Evolutionary conservation across 441 rosid species (phyloP).

Genomic region (Pelargonium citronellum): DNA sequence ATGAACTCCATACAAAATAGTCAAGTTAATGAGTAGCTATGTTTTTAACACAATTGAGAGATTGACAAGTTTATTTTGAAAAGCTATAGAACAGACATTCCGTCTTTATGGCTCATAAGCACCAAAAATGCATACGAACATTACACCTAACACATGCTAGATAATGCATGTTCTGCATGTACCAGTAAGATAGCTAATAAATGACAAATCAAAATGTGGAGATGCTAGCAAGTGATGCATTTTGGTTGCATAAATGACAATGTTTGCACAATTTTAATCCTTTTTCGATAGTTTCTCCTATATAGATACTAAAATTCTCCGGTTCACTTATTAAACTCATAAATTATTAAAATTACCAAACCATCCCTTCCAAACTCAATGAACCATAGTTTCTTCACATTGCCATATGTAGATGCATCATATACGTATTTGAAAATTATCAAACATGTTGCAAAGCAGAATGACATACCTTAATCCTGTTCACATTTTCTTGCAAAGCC

Average conservation of each 20-base stretch:
- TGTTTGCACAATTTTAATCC: too few species aligned
- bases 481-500: slow-evolving; percentile 51
- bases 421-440: background rate
- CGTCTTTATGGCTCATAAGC: background rate
- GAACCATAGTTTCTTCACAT: background rate
- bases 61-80: background rate
- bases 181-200: background rate
- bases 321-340: too few species aligned
- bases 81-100: background rate
- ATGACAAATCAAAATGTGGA: too few species aligned
- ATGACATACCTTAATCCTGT: slow-evolving; percentile 55
- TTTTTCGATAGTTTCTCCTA: too few species aligned
- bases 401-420: background rate
- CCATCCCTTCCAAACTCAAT: too few species aligned
- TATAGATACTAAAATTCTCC: too few species aligned
- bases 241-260: too few species aligned
- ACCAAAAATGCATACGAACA: background rate
- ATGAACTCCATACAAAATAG: too few species aligned
- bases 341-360: too few species aligned
- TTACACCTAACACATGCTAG: background rate
- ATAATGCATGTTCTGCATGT: background rate
- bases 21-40: too few species aligned
- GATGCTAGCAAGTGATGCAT: too few species aligned
- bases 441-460: background rate
- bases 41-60: background rate